Base-by-base conservation (phyloP, 805 yeast species). In the Torulaspora delbrueckii region DNA sequence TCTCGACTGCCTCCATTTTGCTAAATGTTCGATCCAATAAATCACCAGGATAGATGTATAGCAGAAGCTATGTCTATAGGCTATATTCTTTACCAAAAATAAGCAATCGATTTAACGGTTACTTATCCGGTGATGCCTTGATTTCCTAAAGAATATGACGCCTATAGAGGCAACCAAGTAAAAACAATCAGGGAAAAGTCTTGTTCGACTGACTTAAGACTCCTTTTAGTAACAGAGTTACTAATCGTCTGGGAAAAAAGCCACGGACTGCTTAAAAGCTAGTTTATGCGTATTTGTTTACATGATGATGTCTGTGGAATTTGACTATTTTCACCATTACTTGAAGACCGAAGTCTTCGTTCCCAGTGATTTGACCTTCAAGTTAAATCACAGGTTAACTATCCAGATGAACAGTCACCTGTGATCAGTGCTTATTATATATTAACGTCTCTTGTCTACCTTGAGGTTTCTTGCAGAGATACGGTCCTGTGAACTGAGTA, bases 401-500 rank as follows among this genome's bases (percentile, higher is more conserved):
- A 16, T 16, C 2, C 2, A 16, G 16, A 26, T 26, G 30, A 26
- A 26, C 6, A n/a, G 8, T 12, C n/a, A 18, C 19, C 13, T 24
- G 40, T 19, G 10, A 14, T 22, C 37, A 19, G 18, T 35, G 22
- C 16, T n/a, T 26, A 37, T 8, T 13, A 25, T 37, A 12, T 28
- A 24, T 40, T 40, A 59, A 31, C 45, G 59, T 37, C 61, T 54
- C 33, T 47, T 58, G 36, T 63, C 68, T 2, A 82, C 71, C 57
- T 89, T 72, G 47, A 81, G 69, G 8, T 70, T 62, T 55, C 89
- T 73, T 9, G 84, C 81, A 46, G 73, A 76, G 39, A 74, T 75
- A 53, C 93, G 73, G 56, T 90, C 96, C 35, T 75, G 77, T 3
- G 88, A 87, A 8, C 87, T 81, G 51, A 90, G 68, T 1, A 82